Conservation (phyloP, 441 rosid genomes). For the California macrophylla region DNA sequence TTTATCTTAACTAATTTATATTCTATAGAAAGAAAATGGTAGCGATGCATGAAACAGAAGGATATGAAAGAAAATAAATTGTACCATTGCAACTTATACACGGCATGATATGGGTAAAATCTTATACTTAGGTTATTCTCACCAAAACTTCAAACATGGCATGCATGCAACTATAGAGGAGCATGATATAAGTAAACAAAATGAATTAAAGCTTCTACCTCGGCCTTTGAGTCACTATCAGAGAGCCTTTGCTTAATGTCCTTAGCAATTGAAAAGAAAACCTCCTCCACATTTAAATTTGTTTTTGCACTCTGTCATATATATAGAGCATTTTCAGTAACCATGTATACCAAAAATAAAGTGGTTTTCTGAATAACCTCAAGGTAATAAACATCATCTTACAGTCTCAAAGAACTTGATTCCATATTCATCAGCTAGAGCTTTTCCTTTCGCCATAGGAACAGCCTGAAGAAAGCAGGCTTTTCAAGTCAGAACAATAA, state of each 20-base stretch:
- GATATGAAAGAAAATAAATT: too few species aligned
- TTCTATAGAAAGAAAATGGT: too few species aligned
- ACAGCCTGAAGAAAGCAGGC: slow-evolving; percentile 41
- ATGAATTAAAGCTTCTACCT: not conserved
- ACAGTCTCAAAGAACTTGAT: slow-evolving; percentile 85
- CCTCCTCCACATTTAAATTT: slow-evolving; percentile 74
- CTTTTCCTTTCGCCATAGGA: slow-evolving; percentile 77
- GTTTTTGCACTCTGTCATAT: slow-evolving; percentile 10
- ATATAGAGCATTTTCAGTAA: not conserved
- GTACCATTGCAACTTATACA: not conserved
- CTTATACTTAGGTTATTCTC: not conserved
- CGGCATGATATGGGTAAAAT: not conserved
- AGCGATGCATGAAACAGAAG: too few species aligned
- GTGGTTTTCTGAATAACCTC: slow-evolving; percentile 68
- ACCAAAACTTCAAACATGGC: not conserved
- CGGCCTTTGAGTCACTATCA: not conserved
- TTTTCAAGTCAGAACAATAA: not conserved
- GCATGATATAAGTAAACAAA: not conserved
- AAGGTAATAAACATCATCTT: slow-evolving; percentile 18
- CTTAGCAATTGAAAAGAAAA: slow-evolving; percentile 78
- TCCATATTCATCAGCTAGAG: slow-evolving; percentile 87
- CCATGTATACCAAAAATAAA: not conserved
- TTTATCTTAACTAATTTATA: too few species aligned
- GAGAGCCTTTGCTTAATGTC: slow-evolving; percentile 78
- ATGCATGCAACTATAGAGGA: not conserved